Evolutionary conservation across 495 filamentous ascomycete species (phyloP).

Genomic region (Barbatosphaeria neglecta): DNA sequence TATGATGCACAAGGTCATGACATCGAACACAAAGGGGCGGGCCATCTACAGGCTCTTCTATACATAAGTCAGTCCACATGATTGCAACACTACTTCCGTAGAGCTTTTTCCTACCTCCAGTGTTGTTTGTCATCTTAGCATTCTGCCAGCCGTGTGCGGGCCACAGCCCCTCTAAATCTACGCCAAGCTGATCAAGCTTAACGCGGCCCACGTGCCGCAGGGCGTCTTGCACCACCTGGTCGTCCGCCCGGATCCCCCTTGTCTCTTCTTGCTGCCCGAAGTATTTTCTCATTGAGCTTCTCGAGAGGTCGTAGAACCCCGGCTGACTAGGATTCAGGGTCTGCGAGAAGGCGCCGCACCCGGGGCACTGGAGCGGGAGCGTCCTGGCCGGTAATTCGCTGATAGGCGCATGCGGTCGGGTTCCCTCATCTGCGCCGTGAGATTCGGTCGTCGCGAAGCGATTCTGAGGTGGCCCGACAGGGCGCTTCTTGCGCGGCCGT

Average conservation of each 20-base stretch:
- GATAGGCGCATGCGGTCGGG: too few species aligned
- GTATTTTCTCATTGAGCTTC: conserved; percentile 40
- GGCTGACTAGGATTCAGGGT: conserved; percentile 53
- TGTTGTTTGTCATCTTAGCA: neutral
- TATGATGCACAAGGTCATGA: conserved; percentile 67
- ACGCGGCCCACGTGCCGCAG: conserved; percentile 26
- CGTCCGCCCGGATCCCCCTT: conserved; percentile 12
- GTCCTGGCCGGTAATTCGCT: conserved; percentile 3
- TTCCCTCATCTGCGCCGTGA: neutral
- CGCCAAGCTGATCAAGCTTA: conserved; percentile 28
- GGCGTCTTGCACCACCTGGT: conserved; percentile 27
- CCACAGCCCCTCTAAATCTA: conserved; percentile 22
- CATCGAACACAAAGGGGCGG: conserved; percentile 73
- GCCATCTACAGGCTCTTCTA: neutral
- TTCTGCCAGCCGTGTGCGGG: neutral
- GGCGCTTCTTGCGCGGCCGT: neutral
- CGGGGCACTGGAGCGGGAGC: conserved; percentile 60
- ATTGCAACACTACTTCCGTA: too few species aligned
- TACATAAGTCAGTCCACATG: neutral
- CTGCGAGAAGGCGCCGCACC: conserved; percentile 82
- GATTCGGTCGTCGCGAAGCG: neutral
- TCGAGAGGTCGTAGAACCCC: conserved; percentile 58
- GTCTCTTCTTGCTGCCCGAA: conserved; percentile 15
- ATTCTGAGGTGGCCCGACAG: neutral
- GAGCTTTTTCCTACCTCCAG: too few species aligned